phyloP scores from a whole-genome alignment of 805 yeast species.

The Pichia occidentalis region DNA sequence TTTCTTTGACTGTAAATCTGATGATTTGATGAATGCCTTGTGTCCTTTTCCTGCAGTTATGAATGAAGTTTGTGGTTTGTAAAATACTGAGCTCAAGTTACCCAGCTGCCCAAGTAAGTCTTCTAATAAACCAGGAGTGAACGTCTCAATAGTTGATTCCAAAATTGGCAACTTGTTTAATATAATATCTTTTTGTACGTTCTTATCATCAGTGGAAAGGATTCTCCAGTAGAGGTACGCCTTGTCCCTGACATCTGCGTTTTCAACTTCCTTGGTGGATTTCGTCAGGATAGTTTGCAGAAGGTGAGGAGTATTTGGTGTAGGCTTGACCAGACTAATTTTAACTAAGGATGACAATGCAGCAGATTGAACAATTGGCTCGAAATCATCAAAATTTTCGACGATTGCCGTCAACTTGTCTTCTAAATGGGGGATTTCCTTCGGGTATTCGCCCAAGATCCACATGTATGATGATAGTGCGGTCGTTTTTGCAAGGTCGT shows the following conservation, averaged over 20 bases:
- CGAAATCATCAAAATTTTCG: conserved; percentile 51
- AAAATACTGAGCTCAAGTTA: conserved; percentile 83
- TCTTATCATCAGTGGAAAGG: conserved; percentile 40
- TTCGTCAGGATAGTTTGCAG: conserved; percentile 55
- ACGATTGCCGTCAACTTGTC: conserved; percentile 40
- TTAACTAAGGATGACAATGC: conserved; percentile 58
- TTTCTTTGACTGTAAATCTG: conserved; percentile 40
- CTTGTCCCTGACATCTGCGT: conserved; percentile 74
- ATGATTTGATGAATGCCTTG: conserved; percentile 18
- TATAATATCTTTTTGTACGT: conserved; percentile 46
- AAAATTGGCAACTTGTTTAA: conserved; percentile 63
- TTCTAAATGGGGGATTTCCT: conserved; percentile 48
- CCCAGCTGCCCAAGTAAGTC: conserved; percentile 71
- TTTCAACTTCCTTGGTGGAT: conserved; percentile 60
- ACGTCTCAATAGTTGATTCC: conserved; percentile 61
- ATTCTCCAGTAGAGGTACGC: conserved; percentile 79
- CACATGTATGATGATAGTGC: conserved; percentile 57
- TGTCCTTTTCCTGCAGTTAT: conserved; percentile 24
- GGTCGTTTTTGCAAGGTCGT: conserved; percentile 42
- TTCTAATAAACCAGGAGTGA: conserved; percentile 62
- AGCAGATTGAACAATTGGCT: conserved; percentile 53
- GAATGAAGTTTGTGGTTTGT: conserved; percentile 68
- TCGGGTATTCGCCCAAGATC: conserved; percentile 67
- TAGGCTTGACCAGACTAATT: conserved; percentile 34
- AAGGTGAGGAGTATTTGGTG: conserved; percentile 31